Evolutionary conservation across 2,329 filamentous ascomycete species (phyloP).

Genomic region (Alternaria incomplexa): DNA sequence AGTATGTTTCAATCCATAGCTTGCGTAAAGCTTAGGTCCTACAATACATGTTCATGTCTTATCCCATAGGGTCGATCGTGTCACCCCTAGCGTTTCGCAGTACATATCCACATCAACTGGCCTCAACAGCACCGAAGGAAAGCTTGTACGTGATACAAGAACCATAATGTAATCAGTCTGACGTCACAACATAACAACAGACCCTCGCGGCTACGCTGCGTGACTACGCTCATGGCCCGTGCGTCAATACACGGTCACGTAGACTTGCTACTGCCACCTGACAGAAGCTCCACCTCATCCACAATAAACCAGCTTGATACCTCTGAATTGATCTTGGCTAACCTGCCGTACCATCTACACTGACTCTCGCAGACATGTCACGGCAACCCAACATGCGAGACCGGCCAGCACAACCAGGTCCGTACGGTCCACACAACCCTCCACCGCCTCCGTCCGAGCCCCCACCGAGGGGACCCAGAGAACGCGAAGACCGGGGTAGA

Average conservation of each 20-base stretch:
- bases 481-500: background rate
- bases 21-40: background rate
- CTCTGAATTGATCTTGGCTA: background rate
- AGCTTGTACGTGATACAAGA: background rate
- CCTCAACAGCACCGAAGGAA: rapidly evolving
- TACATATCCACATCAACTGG: background rate
- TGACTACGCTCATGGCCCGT: background rate
- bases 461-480: background rate
- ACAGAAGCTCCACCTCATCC: background rate
- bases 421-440: slow-evolving; percentile 9
- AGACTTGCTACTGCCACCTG: background rate
- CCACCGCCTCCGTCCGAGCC: slow-evolving; percentile 8
- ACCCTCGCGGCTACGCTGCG: background rate
- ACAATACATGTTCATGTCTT: background rate
- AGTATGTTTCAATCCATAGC: background rate
- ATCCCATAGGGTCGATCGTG: rapidly evolving
- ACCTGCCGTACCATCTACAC: background rate
- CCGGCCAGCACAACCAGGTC: background rate
- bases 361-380: background rate
- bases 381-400: background rate
- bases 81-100: background rate
- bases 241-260: background rate
- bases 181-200: background rate
- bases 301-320: background rate
- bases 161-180: background rate